Evolutionary conservation across 306 rosid species (phyloP).

Genomic region (Carpinus fangiana): DNA sequence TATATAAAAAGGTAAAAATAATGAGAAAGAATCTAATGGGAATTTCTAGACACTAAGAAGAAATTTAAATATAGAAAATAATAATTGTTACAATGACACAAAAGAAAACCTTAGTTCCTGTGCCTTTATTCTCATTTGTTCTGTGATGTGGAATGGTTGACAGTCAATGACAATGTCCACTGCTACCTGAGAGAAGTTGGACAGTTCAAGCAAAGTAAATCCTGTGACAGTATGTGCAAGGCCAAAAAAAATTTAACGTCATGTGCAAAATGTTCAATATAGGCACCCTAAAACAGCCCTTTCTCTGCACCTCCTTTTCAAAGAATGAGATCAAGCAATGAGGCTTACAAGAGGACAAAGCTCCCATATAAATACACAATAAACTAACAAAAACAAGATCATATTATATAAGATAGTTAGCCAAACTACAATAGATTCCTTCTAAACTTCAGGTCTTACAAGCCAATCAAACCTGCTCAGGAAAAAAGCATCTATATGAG

Average conservation of each 20-base stretch:
- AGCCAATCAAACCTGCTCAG: neutral
- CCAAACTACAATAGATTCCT: neutral
- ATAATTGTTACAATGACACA: neutral
- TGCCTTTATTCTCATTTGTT: conserved; percentile 42
- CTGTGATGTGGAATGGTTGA: conserved; percentile 35
- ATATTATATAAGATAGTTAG: neutral
- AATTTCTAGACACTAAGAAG: neutral
- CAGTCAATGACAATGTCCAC: conserved; percentile 36
- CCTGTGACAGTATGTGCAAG: neutral
- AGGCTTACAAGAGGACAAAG: neutral
- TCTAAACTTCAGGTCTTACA: neutral
- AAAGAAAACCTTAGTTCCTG: conserved; percentile 37
- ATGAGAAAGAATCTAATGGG: neutral
- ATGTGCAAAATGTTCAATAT: neutral
- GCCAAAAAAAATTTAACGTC: neutral
- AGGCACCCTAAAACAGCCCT: neutral
- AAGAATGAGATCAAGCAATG: neutral
- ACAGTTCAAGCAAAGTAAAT: conserved; percentile 9
- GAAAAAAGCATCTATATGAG: neutral
- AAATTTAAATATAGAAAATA: neutral
- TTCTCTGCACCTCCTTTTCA: neutral
- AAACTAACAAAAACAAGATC: neutral
- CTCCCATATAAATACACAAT: neutral
- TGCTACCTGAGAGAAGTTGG: conserved; percentile 33
- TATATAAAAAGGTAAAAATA: neutral